Evolutionary conservation across 768 basidiomycete genomes (phyloP), one percentile per base, ranked within the genome.

Genomic region (Tulasnella sp.): DNA sequence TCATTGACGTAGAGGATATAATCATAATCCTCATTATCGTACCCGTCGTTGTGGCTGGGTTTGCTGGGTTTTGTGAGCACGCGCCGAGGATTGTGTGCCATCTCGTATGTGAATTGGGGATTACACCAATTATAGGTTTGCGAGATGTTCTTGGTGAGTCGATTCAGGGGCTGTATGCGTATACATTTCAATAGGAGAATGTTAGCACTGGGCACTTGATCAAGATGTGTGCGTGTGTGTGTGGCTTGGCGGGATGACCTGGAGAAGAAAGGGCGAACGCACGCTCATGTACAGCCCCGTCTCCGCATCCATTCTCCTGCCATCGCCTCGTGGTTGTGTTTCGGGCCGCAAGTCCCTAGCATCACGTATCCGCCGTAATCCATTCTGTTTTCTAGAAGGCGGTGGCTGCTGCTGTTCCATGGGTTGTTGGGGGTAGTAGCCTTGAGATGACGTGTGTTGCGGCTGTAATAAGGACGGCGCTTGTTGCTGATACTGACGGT

Each of bases 1-100:
- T 99, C 96, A 68, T 99, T 99, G 68, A 99, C 96, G 71, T 98
- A 99, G 60, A 99, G 80, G 67, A 99, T 98, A 68, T 99, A 99
- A 70, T 99, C 96, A 66, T 92, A 94, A 70, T 99, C 96, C 66
- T 98, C 94, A 66, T 99, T 99, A 72, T 99, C 96, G 65, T 84
- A 96, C 1, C 94, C 94, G 61, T 97, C 93, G 70, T 99, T 99
- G 70, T 94, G 88, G 0, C 81, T 78, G 0, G 92, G 89, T 69
- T 96, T 96, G 75, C 89, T 92, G 19, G 96, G 96, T 70, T 99
- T 99, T 22, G 96, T 99, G 60, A 99, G 77, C 17, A 99, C 96
- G 51, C 96, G 82, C 49, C 96, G 80, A 4, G 96, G 96, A 72
- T 99, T 99, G 70, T 89, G 88, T 1, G 87, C 74, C 2, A 88